Conservation (phyloP, 2,329 filamentous ascomycete species). For the Fusarium udum region DNA sequence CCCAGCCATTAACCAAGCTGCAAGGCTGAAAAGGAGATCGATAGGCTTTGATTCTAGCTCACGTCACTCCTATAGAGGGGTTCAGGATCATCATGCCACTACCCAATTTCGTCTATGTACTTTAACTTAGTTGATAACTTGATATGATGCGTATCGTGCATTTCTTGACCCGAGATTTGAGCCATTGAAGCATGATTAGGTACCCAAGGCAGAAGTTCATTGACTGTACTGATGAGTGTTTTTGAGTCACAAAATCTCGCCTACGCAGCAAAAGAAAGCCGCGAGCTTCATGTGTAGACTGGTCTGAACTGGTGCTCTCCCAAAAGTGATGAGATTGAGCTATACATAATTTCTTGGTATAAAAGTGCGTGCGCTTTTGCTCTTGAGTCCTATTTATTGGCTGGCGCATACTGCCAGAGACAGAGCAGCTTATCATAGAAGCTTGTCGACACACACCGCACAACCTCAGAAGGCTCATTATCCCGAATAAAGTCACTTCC, state of each 20-base stretch:
- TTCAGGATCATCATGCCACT: slow-evolving; percentile 15
- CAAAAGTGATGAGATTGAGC: neutral
- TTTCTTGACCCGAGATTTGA: neutral
- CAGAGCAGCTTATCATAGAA: slow-evolving; percentile 80
- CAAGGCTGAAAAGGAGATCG: slow-evolving; percentile 28
- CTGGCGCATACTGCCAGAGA: slow-evolving; percentile 63
- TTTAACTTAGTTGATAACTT: neutral
- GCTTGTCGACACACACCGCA: slow-evolving; percentile 73
- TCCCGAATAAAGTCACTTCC: slow-evolving; percentile 74
- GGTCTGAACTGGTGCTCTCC: neutral
- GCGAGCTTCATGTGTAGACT: neutral
- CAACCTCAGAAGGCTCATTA: slow-evolving; percentile 31
- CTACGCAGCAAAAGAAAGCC: neutral
- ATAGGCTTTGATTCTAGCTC: slow-evolving; percentile 13
- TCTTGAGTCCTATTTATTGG: neutral
- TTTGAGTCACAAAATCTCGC: neutral
- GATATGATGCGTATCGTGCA: neutral
- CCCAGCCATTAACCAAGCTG: slow-evolving; percentile 10
- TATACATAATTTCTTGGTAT: neutral
- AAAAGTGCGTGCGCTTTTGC: neutral
- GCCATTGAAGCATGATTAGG: neutral
- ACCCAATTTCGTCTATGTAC: slow-evolving; percentile 17
- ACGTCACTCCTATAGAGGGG: slow-evolving; percentile 16
- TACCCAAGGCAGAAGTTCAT: neutral
- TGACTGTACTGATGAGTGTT: neutral